Conservation (phyloP, 176 grass and related monocot genomes). For the Carex littledalei region DNA sequence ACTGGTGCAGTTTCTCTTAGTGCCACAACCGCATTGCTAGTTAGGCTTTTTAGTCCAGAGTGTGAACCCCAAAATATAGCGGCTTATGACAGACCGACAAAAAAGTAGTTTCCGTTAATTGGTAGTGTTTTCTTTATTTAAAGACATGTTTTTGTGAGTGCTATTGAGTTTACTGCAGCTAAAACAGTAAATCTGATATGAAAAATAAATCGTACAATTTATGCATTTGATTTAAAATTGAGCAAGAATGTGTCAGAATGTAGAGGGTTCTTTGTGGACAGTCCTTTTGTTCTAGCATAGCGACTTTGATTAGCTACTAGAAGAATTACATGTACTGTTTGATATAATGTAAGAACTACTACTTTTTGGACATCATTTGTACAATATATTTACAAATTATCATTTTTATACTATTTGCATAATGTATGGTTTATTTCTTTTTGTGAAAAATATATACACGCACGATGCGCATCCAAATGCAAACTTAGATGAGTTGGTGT, state of each 20-base stretch:
- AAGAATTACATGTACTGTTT: neutral
- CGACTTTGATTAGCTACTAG: neutral
- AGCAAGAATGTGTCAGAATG: neutral
- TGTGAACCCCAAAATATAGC: conserved; percentile 83
- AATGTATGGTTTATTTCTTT: too few relatives aligned
- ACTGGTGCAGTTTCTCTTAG: conserved; percentile 59
- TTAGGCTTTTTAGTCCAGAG: conserved; percentile 75
- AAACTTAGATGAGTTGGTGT: too few relatives aligned
- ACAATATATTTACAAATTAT: neutral
- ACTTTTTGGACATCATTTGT: neutral
- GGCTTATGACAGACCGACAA: conserved; percentile 50
- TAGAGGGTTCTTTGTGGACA: neutral
- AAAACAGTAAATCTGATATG: neutral
- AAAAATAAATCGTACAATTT: neutral
- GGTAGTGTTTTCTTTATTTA: neutral
- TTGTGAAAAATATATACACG: too few relatives aligned
- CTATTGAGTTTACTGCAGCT: neutral
- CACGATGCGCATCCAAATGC: too few relatives aligned
- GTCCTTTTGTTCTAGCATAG: neutral
- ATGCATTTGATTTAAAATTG: neutral
- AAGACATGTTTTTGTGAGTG: neutral
- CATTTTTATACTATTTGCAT: neutral
- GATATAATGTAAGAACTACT: neutral
- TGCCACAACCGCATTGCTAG: conserved; percentile 42
- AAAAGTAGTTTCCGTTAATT: neutral